Evolutionary conservation across 257 asterid genomes (phyloP).

Genomic region (Scutellaria barbata): DNA sequence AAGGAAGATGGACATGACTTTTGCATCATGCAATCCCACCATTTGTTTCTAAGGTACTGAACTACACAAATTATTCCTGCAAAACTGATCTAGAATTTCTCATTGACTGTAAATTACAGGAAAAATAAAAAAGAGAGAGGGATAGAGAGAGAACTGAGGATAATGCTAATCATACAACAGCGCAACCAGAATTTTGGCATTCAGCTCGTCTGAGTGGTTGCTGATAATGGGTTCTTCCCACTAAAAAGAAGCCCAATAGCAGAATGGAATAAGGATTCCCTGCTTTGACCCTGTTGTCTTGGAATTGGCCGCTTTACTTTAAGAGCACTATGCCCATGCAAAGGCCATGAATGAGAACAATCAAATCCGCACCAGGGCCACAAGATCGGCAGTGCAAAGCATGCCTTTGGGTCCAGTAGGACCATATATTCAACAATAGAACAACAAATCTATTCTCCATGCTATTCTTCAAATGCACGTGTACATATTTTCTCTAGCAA

Average conservation of each 20-base stretch:
- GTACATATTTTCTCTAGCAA: conserved; percentile 87
- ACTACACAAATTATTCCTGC: conserved; percentile 86
- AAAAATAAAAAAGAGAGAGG: conserved; percentile 38
- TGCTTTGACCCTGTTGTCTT: conserved; percentile 45
- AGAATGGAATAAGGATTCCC: conserved; percentile 51
- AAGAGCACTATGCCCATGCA: conserved; percentile 45
- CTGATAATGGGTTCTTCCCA: conserved; percentile 45
- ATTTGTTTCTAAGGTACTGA: conserved; percentile 55
- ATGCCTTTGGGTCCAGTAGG: conserved; percentile 54
- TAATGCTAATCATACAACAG: conserved; percentile 88
- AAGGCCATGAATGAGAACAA: conserved; percentile 42
- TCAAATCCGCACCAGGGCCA: conserved; percentile 35
- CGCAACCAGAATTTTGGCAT: conserved; percentile 51
- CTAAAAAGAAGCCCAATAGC: conserved; percentile 46
- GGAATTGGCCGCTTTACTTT: conserved; percentile 44
- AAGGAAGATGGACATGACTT: conserved; percentile 73
- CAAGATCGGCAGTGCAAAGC: conserved; percentile 35
- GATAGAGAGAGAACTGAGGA: conserved; percentile 50
- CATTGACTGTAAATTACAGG: conserved; percentile 73
- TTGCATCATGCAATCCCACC: conserved; percentile 70
- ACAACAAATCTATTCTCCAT: conserved; percentile 34
- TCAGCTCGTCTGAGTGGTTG: conserved; percentile 56
- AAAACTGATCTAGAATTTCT: conserved; percentile 84
- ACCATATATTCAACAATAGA: conserved; percentile 37
- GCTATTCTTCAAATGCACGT: conserved; percentile 66